phyloP scores from a whole-genome alignment of 306 rosid species.

The Myrica gale region DNA sequence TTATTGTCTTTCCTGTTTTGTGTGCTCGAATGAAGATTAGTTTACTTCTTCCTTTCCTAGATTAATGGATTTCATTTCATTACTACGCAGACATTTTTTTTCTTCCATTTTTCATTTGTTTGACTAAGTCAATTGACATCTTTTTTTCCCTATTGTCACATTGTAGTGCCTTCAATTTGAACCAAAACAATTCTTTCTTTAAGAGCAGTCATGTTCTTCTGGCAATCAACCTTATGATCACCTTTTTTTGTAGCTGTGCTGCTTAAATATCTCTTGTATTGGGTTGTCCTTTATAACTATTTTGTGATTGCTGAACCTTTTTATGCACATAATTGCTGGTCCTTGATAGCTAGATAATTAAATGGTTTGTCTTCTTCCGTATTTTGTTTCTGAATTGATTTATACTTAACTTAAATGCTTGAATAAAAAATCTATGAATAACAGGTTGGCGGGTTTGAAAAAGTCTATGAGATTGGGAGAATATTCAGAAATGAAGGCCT shows the following conservation, averaged over 20 bases:
- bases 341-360: neutral
- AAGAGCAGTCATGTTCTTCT: neutral
- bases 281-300: neutral
- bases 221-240: neutral
- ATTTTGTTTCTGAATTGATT: slow-evolving; percentile 22
- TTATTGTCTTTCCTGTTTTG: neutral
- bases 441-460: slow-evolving; percentile 97
- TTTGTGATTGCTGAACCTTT: neutral
- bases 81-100: neutral
- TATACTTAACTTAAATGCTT: slow-evolving; percentile 6
- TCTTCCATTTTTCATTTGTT: neutral
- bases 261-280: neutral
- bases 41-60: neutral
- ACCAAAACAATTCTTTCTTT: neutral
- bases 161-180: neutral
- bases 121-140: neutral
- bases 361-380: neutral
- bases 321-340: neutral
- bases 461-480: slow-evolving; percentile 92
- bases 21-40: neutral
- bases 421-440: slow-evolving; percentile 23
- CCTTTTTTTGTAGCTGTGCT: neutral
- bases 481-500: slow-evolving; percentile 97
- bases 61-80: neutral
- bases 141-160: neutral